Evolutionary conservation across 192 early-diverging fungal genomes (phyloP), one percentile per base, ranked within the genome.

Genomic region (Gonapodya prolifera): DNA sequence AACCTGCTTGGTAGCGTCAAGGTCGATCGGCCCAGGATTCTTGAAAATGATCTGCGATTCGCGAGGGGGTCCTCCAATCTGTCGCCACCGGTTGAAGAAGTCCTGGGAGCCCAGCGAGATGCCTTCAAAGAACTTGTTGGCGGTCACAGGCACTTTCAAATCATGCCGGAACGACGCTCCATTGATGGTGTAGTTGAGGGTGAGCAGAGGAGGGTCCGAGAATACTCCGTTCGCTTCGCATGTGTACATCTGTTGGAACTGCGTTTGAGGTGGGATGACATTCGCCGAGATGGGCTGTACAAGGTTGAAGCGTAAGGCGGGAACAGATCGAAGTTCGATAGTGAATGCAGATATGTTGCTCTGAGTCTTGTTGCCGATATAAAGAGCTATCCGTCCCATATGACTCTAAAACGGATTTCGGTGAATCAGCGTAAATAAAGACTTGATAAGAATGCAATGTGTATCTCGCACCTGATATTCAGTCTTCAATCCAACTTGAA

Each of bases 401-500:
- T 94, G 88, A 23, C 89, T 61, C 45, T 61, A 61, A 23, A 61
- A 61, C 23, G 45, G 23, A 61, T 61, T 8, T 61, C 45, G 23
- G 8, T 61, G 8, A 61, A 61, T 16, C 45, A 61, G 45, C 45
- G n/a, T n/a, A n/a, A 8, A 61, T 61, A 8, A 61, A 61, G 23
- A 61, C 23, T 61, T 23, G 45, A 8, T 8, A 8, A 23, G 45
- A 61, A 61, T n/a, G n/a, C n/a, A n/a, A n/a, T n/a, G n/a, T n/a
- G 23, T 61, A 61, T 23, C 23, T 61, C 45, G 23, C 23, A 61
- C 89, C 80, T 97, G 94, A 81, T 96, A 99, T 79, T 98, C 97
- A 0, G 93, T 90, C 76, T 98, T 96, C 73, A 99, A 76, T 13
- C 95, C 95, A 31, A 99, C 88, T 78, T 98, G 95, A 61, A 99